These are phyloP conservation scores for Annulohypoxylon moriforme DNA, from an alignment of 495 filamentous ascomycete genomes.

Conservation along the genomic window DNA sequence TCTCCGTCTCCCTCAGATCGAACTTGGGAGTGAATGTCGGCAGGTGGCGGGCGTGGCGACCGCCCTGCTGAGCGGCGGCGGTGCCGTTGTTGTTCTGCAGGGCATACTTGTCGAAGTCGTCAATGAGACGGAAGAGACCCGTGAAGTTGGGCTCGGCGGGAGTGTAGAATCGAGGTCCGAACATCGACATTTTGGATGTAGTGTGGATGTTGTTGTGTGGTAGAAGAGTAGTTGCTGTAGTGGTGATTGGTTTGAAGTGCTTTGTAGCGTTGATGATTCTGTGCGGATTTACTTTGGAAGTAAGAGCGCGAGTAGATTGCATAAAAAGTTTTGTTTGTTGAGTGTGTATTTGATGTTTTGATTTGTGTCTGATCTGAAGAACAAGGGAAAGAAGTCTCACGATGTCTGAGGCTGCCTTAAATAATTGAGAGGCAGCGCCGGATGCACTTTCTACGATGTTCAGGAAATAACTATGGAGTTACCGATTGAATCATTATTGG, in stretches of 20 bases:
- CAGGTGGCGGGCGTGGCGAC: constrained; percentile 35
- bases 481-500: constrained; percentile 31
- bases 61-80: constrained; percentile 32
- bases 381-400: constrained; percentile 27
- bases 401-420: constrained; percentile 37
- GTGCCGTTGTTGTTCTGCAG: constrained; percentile 30
- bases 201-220: constrained; percentile 34
- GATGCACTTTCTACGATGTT: constrained; percentile 39
- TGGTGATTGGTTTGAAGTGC: constrained; percentile 20
- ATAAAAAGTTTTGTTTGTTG: constrained; percentile 17
- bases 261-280: constrained; percentile 27
- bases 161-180: constrained; percentile 64
- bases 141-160: constrained; percentile 63
- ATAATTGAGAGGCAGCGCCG: constrained; percentile 32
- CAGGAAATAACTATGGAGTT: constrained; percentile 27
- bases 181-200: constrained; percentile 71
- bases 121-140: constrained; percentile 79
- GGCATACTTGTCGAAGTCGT: constrained; percentile 74
- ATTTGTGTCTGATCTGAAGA: constrained; percentile 45
- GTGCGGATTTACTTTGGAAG: constrained; percentile 24
- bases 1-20: constrained; percentile 77
- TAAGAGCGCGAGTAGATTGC: constrained; percentile 32
- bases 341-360: constrained; percentile 28
- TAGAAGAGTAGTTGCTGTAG: constrained; percentile 16
- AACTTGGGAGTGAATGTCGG: constrained; percentile 78